Evolutionary conservation across 2,329 filamentous ascomycete genomes (phyloP).

Genomic region (Blastomyces gilchristii): DNA sequence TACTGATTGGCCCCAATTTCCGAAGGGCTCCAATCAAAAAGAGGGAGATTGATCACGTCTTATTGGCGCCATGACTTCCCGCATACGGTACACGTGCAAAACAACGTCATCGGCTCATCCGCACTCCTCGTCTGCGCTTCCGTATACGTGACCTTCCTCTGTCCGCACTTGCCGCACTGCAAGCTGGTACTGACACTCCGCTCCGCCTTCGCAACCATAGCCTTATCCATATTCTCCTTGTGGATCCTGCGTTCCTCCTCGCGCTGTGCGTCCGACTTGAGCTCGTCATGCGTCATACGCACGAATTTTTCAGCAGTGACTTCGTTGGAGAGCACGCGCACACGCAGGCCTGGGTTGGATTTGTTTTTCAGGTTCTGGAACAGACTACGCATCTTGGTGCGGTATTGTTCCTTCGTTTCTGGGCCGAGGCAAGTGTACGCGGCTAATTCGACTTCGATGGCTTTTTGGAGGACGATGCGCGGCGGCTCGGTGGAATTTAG

Average conservation of each 20-base stretch:
- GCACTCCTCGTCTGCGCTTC: slow-evolving; percentile 93
- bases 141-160: slow-evolving; percentile 90
- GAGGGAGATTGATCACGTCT: not conserved
- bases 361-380: slow-evolving; percentile 94
- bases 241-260: slow-evolving; percentile 65
- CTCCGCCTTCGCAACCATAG: slow-evolving; percentile 85
- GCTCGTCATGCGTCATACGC: slow-evolving; percentile 76
- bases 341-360: slow-evolving; percentile 67
- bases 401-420: slow-evolving; percentile 63
- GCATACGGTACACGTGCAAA: slow-evolving; percentile 40
- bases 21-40: not conserved
- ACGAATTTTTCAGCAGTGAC: slow-evolving; percentile 67
- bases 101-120: slow-evolving; percentile 65
- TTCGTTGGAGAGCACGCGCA: slow-evolving; percentile 62
- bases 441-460: slow-evolving; percentile 65
- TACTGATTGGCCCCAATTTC: not conserved
- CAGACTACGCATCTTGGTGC: slow-evolving; percentile 78
- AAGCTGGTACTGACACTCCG: slow-evolving; percentile 82
- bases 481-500: slow-evolving; percentile 52
- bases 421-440: slow-evolving; percentile 60
- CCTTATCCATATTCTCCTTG: slow-evolving; percentile 92
- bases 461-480: slow-evolving; percentile 55
- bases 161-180: slow-evolving; percentile 81
- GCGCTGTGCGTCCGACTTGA: slow-evolving; percentile 76
- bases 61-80: slow-evolving; percentile 40